Conservation (phyloP, 768 basidiomycete species). For the Tylopilus plumbeoviolaceoides region DNA sequence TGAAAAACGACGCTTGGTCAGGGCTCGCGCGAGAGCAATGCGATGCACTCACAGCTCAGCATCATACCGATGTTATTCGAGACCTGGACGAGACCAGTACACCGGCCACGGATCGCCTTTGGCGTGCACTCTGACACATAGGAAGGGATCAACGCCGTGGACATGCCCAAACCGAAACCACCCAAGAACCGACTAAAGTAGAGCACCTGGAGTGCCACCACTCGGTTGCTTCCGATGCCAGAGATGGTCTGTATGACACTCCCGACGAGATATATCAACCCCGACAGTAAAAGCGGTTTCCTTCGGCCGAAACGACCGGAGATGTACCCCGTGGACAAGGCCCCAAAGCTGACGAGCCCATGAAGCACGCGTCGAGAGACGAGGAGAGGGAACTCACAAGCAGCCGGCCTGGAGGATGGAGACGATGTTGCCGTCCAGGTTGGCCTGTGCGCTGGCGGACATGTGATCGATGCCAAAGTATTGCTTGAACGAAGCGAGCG, state of each 20-base stretch:
- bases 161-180: slow-evolving; percentile 58
- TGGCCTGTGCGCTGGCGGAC: slow-evolving; percentile 35
- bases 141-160: slow-evolving; percentile 45
- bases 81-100: slow-evolving; percentile 42
- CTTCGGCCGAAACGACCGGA: slow-evolving; percentile 45
- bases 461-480: slow-evolving; percentile 45
- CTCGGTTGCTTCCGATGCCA: slow-evolving; percentile 37
- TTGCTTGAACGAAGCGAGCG: slow-evolving; percentile 42
- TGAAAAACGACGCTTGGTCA: slow-evolving; percentile 8
- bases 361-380: background rate
- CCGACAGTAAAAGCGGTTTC: slow-evolving; percentile 40
- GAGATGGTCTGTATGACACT: slow-evolving; percentile 43
- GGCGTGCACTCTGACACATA: slow-evolving; percentile 52
- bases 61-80: slow-evolving; percentile 31
- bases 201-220: slow-evolving; percentile 35
- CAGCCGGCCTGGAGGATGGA: slow-evolving; percentile 46
- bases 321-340: slow-evolving; percentile 37
- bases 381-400: slow-evolving; percentile 34
- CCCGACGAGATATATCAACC: slow-evolving; percentile 45
- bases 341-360: slow-evolving; percentile 36
- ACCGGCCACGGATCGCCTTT: slow-evolving; percentile 44
- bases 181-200: slow-evolving; percentile 53
- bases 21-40: background rate
- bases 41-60: slow-evolving; percentile 30
- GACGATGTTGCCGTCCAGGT: slow-evolving; percentile 50